Evolutionary conservation across 345 rosid species (phyloP), one percentile per base, ranked within the genome.

Genomic region (Pistacia atlantica): DNA sequence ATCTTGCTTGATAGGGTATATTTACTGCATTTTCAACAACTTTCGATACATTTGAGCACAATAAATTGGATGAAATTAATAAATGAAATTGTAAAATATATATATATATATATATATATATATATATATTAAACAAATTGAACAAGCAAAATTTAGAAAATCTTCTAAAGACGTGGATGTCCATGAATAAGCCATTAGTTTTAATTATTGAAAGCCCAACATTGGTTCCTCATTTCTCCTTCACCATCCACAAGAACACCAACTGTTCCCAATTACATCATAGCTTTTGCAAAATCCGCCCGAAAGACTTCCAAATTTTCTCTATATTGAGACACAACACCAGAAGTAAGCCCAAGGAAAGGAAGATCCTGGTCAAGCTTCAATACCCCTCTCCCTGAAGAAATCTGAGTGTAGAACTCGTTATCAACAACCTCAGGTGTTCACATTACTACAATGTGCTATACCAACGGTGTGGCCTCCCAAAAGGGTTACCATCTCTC

Each of bases 391-490:
- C 81, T 88, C 51, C 77, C 85, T 72, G 73, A 17, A 22, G 22
- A 16, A 11, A 90, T 79, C 77, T 88, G 89, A 49, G 64, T 88
- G 17, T 72, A 93, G 69, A 57, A 86, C 61, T 80, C 82, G 45
- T 88, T 88, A 65, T 93, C 95, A 13, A 93, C 62, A 0, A 18
- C 42, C 16, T 82, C 83, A 1, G 90, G 74, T 93, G 2, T 33
- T 61, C 65, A 92, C 85, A 77, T 88, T 84, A 65, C 84, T 78
- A 52, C 97, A 94, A 49, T 87, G 96, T 2, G 83, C 84, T 38
- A 82, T 75, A n/a, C 94, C 97, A 20, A 92, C 91, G 0, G 95
- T 83, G 72, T 94, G 97, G 17, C 86, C 96, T 35, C 96, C 96
- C 48, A 91, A 76, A 22, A 90, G 94, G 52, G 91, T 84, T n/a